Evolutionary conservation across 371 early-diverging fungal species (phyloP).

Genomic region (Mortierella sp.): DNA sequence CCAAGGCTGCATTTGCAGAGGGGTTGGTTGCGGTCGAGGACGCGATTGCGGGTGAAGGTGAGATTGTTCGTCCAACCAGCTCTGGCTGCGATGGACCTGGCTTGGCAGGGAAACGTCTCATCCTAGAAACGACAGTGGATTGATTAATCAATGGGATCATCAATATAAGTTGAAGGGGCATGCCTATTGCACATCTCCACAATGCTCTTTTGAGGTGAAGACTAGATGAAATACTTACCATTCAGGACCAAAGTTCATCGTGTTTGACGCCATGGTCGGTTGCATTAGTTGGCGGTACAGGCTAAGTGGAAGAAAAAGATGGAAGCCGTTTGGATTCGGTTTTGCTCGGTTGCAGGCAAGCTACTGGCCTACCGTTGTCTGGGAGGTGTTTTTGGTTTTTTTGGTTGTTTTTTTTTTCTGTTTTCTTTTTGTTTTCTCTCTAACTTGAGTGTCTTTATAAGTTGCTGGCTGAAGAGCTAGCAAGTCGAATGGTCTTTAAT

Average conservation of each 20-base stretch:
- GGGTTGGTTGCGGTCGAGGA: constrained; percentile 8
- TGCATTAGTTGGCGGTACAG: constrained; percentile 4
- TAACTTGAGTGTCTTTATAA: too few species aligned
- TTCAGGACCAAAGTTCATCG: constrained; percentile 89
- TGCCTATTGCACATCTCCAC: neutral
- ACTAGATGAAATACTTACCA: constrained; percentile 63
- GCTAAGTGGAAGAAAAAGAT: neutral
- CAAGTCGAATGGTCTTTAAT: too few species aligned
- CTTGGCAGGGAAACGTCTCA: constrained; percentile 56
- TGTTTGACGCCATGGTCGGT: constrained; percentile 51
- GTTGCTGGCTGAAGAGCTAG: too few species aligned
- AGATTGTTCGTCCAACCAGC: constrained; percentile 24
- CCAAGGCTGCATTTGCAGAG: constrained; percentile 9
- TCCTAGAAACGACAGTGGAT: constrained; percentile 43
- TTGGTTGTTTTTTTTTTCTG: constrained; percentile 5
- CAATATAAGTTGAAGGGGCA: neutral
- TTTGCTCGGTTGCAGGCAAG: too few species aligned
- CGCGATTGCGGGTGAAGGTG: constrained; percentile 30
- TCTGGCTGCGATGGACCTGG: constrained; percentile 33
- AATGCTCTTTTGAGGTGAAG: neutral
- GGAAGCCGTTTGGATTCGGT: too few species aligned
- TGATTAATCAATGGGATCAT: neutral
- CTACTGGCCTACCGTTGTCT: too few species aligned
- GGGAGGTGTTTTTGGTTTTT: constrained; percentile 10
- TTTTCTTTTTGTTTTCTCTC: constrained; percentile 1